A percentile compares a stretch with the other conserved stretches of the same genome.
phyloP scores from a whole-genome alignment of 805 yeast species.

The Candida ipomoeae region DNA sequence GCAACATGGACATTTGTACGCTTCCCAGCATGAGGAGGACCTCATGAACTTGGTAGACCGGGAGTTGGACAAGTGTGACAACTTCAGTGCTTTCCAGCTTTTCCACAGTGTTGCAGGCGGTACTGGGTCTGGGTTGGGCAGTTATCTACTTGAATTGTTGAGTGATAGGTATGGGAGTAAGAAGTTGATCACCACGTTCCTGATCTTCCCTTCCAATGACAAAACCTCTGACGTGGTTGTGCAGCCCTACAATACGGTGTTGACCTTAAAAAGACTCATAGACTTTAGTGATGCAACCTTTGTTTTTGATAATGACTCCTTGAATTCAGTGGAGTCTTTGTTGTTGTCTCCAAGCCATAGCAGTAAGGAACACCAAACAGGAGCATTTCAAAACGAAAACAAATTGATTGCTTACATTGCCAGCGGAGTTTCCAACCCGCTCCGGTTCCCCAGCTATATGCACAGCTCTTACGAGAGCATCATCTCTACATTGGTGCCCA shows the following conservation, averaged over 20 bases:
- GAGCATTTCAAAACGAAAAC: slow-evolving; percentile 72
- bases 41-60: slow-evolving; percentile 79
- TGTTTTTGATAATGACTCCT: slow-evolving; percentile 89
- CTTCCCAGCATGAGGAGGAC: slow-evolving; percentile 63
- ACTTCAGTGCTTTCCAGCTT: slow-evolving; percentile 83
- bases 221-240: slow-evolving; percentile 91
- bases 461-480: slow-evolving; percentile 82
- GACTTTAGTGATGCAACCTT: slow-evolving; percentile 82
- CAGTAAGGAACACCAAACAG: slow-evolving; percentile 13
- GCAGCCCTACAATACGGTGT: slow-evolving; percentile 88
- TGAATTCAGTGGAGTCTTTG: slow-evolving; percentile 64
- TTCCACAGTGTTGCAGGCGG: slow-evolving; percentile 98
- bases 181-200: slow-evolving; percentile 77
- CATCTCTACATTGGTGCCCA: slow-evolving; percentile 76
- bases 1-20: slow-evolving; percentile 85
- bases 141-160: slow-evolving; percentile 69
- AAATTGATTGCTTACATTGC: slow-evolving; percentile 80
- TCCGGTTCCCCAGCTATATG: slow-evolving; percentile 89
- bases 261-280: slow-evolving; percentile 76
- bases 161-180: slow-evolving; percentile 76
- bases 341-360: slow-evolving; percentile 17
- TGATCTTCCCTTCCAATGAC: slow-evolving; percentile 79
- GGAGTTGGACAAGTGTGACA: slow-evolving; percentile 87
- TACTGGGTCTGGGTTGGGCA: slow-evolving; percentile 95
- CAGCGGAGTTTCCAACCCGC: slow-evolving; percentile 79